These are phyloP conservation scores for Russula abietina DNA, from an alignment of 768 basidiomycete genomes.

Conservation along the genomic window DNA sequence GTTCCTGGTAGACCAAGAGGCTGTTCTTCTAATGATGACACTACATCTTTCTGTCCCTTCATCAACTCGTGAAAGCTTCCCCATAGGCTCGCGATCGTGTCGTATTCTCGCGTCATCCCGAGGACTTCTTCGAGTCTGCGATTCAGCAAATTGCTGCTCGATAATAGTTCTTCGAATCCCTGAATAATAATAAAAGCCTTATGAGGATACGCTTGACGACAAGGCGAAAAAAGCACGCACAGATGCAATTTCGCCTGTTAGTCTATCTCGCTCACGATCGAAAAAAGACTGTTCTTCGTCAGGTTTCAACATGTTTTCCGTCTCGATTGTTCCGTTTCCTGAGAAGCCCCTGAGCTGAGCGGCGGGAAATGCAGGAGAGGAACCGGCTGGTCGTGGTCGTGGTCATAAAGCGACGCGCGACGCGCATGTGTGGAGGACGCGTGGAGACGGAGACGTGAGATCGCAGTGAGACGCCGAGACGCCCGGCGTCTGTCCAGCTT, in stretches of 20 bases:
- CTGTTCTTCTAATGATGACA: constrained; percentile 28
- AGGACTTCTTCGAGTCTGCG: constrained; percentile 89
- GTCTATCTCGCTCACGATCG: constrained; percentile 69
- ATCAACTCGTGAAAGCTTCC: constrained; percentile 73
- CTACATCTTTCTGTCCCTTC: constrained; percentile 37
- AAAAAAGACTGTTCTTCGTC: constrained; percentile 53
- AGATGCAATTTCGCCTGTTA: constrained; percentile 66
- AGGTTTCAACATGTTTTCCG: constrained; percentile 14
- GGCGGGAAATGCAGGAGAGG: neutral
- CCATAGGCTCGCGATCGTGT: constrained; percentile 83
- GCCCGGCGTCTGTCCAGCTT: no score
- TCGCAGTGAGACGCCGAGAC: neutral
- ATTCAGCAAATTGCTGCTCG: constrained; percentile 79
- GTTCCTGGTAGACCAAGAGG: constrained; percentile 56
- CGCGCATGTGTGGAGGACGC: neutral
- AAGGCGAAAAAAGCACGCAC: constrained; percentile 37
- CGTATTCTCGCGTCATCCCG: constrained; percentile 89
- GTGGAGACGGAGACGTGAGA: neutral
- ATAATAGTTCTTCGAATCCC: constrained; percentile 87
- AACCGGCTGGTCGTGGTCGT: neutral
- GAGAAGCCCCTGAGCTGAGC: neutral
- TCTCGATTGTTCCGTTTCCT: no score
- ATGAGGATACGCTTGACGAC: neutral
- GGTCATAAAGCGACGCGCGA: neutral
- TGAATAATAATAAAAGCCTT: constrained; percentile 27